Percentiles rank a stretch among this genome's conserved stretches.
phyloP scores from a whole-genome alignment of 176 grass and related monocot genomes.

The Musa acuminata region DNA sequence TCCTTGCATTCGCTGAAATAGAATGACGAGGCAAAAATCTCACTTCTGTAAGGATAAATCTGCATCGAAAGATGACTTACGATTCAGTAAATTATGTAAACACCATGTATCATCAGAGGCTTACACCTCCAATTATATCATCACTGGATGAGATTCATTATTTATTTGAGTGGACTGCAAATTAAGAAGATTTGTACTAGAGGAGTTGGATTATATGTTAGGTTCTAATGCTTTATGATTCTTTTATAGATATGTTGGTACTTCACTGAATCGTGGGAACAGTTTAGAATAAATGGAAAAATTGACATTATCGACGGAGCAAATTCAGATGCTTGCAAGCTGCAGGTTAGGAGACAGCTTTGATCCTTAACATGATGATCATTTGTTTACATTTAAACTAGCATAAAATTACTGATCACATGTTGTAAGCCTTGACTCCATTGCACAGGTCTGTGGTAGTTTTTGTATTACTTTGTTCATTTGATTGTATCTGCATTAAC shows the following conservation, averaged over 20 bases:
- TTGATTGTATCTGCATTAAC: too few species aligned
- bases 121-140: not conserved
- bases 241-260: conserved; percentile 84
- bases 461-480: not conserved
- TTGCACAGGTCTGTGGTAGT: not conserved
- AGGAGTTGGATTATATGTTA: not conserved
- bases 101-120: not conserved
- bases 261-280: conserved; percentile 88
- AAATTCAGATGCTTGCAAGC: conserved; percentile 39
- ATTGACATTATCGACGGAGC: conserved; percentile 61
- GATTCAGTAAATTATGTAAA: not conserved
- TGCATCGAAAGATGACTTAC: not conserved
- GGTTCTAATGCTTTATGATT: not conserved
- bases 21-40: not conserved
- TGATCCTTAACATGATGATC: not conserved
- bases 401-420: not conserved
- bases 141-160: too few species aligned
- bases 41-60: not conserved
- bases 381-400: not conserved
- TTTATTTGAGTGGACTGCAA: too few species aligned
- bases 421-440: not conserved
- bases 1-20: not conserved
- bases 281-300: conserved; percentile 70
- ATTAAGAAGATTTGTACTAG: not conserved
- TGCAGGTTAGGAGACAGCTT: conserved; percentile 49